phyloP scores from a whole-genome alignment of 306 rosid genomes.

The Mimosa bimucronata region DNA sequence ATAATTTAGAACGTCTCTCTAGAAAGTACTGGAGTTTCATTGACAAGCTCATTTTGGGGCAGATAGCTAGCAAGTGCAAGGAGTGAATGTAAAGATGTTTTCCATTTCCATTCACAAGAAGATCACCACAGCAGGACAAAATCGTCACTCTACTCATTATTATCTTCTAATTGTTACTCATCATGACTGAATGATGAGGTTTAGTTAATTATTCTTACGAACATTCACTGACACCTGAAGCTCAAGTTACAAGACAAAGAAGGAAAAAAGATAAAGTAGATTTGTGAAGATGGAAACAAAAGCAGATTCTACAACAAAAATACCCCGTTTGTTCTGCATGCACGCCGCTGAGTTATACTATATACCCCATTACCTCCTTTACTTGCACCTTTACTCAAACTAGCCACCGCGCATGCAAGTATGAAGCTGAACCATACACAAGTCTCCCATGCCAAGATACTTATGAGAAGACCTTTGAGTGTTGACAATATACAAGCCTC shows the following conservation, averaged over 20 bases:
- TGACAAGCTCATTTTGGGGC: not conserved
- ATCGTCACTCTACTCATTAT: conserved; percentile 44
- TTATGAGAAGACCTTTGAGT: conserved; percentile 29
- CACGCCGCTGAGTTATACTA: conserved; percentile 18
- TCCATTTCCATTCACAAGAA: conserved; percentile 28
- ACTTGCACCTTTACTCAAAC: not conserved
- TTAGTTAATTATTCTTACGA: conserved; percentile 40
- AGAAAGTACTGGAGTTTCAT: not conserved
- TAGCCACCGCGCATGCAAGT: conserved; percentile 20
- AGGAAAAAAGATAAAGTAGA: conserved; percentile 42
- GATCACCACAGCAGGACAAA: conserved; percentile 29
- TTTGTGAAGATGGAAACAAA: conserved; percentile 48
- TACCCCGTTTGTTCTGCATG: conserved; percentile 46
- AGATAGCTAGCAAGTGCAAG: not conserved
- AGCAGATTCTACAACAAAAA: conserved; percentile 42
- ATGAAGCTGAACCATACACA: not conserved
- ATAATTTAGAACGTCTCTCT: too few species aligned
- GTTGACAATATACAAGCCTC: conserved; percentile 32
- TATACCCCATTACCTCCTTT: not conserved
- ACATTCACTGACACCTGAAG: conserved; percentile 54
- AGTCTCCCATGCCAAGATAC: conserved; percentile 20
- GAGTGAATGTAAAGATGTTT: not conserved
- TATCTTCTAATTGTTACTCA: conserved; percentile 26
- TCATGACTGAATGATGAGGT: conserved; percentile 52
- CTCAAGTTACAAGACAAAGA: conserved; percentile 41